Percentiles rank a stretch among this genome's conserved stretches.
phyloP scores from a whole-genome alignment of 2,329 filamentous ascomycete genomes.

The Ophiosphaerella narmari region DNA sequence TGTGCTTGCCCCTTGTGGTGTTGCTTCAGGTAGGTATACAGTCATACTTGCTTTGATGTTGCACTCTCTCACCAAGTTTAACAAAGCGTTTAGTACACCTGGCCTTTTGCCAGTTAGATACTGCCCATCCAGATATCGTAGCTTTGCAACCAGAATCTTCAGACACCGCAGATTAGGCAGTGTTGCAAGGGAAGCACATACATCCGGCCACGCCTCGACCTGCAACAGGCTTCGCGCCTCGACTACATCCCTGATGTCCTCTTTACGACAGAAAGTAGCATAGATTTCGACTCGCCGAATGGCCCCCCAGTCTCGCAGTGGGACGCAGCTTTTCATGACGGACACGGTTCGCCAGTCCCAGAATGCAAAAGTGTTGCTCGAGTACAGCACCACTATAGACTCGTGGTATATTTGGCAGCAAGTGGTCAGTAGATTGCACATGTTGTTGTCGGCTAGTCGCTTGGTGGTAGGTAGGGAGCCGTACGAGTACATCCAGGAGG shows the following conservation, averaged over 20 bases:
- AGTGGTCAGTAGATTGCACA: conserved; percentile 4
- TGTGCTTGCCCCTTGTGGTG: too few relatives aligned
- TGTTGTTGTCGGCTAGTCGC: conserved; percentile 8
- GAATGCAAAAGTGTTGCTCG: conserved; percentile 10
- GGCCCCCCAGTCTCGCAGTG: background rate
- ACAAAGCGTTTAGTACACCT: background rate
- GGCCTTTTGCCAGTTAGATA: background rate
- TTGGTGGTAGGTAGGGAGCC: conserved; percentile 9
- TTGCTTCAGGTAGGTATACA: background rate
- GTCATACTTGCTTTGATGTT: background rate
- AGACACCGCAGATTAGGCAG: conserved; percentile 5
- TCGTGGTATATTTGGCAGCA: conserved; percentile 9
- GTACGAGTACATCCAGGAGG: conserved; percentile 13
- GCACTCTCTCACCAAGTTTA: conserved; percentile 1
- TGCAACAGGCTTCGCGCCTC: conserved; percentile 3
- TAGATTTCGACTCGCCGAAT: conserved; percentile 6
- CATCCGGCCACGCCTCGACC: conserved; percentile 5
- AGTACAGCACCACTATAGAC: conserved; percentile 4
- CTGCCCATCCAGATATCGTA: conserved; percentile 1
- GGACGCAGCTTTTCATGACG: background rate
- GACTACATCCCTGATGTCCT: conserved; percentile 5
- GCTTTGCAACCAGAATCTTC: conserved; percentile 6
- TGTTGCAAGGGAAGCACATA: background rate
- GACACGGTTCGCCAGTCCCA: conserved; percentile 3
- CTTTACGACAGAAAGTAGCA: conserved; percentile 6